Evolutionary conservation across 2,329 filamentous ascomycete species (phyloP), one percentile per base, ranked within the genome.

Genomic region (Calonectria montana): DNA sequence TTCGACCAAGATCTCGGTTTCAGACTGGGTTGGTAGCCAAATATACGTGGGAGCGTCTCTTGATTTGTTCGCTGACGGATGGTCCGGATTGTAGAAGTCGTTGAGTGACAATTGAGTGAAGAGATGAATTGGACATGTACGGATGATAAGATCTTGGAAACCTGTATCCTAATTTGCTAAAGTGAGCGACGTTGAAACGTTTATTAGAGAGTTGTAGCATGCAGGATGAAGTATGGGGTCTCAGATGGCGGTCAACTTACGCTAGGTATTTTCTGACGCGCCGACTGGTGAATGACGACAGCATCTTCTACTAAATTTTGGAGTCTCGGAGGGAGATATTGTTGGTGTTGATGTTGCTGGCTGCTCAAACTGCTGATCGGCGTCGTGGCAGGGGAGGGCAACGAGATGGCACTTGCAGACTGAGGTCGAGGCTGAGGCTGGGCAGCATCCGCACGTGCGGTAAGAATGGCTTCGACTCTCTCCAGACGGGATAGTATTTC

Each of bases 241-340:
- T 16, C 15, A n/a, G 39, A 18, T 13, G 15, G 15, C 4, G 15
- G 23, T 12, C 29, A 18, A 74, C 80, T 78, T 67, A 83, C 81
- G 67, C 75, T 72, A 65, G 78, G 69, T 65, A 77, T 78, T 21
- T 78, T 75, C 16, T 77, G 76, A 31, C 79, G 76, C 45, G 78
- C 82, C 41, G 78, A 79, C 29, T 76, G 75, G 50, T 83, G 82
- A 2, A 83, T 74, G 74, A 78, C 79, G 63, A 83, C 73, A 39
- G 80, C 82, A 74, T 83, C 82, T 4, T 80, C 80, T 10, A 81
- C 81, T n/a, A 83, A 45, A 61, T 79, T 79, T 55, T 83, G 82
- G 16, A 83, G 76, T 47, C 78, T 78, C 18, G 80, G 74, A 15
- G 82, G 81, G 31, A 83, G 69, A 13, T 67, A 59, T 16, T 71